These are phyloP conservation scores for Salix caprea DNA, from an alignment of 345 rosid genomes.

Conservation along the genomic window DNA sequence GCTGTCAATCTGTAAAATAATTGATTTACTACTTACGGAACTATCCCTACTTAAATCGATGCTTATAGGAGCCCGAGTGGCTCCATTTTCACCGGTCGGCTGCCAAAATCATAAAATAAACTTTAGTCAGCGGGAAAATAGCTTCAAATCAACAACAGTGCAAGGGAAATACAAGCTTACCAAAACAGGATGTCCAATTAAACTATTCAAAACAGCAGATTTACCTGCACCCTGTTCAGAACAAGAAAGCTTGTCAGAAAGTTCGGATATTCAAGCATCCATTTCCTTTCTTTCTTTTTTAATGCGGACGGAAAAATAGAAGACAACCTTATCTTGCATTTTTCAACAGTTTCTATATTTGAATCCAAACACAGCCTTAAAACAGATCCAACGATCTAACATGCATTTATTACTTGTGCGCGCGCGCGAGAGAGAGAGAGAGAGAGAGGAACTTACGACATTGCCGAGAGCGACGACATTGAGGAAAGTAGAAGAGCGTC, in stretches of 20 bases:
- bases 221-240: conserved; percentile 92
- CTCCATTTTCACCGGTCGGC: conserved; percentile 99
- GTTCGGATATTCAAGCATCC: not conserved
- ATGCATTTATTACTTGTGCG: not conserved
- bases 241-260: not conserved
- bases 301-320: no score
- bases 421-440: not conserved
- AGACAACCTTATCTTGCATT: not conserved
- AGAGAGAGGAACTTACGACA: conserved; percentile 54
- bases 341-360: not conserved
- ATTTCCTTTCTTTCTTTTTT: not conserved
- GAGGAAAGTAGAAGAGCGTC: conserved; percentile 68
- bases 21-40: conserved; percentile 72
- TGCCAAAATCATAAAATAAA: conserved; percentile 24
- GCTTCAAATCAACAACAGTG: conserved; percentile 6
- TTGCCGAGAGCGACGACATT: conserved; percentile 84
- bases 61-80: conserved; percentile 89
- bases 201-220: conserved; percentile 88
- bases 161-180: conserved; percentile 40
- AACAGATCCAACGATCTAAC: conserved; percentile 16
- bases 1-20: conserved; percentile 76
- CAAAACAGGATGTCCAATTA: conserved; percentile 92
- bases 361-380: conserved; percentile 11
- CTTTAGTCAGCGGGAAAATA: not conserved
- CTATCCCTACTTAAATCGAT: conserved; percentile 64